phyloP scores from a whole-genome alignment of 148 eudicot species.

The Chenopodium formosanum region DNA sequence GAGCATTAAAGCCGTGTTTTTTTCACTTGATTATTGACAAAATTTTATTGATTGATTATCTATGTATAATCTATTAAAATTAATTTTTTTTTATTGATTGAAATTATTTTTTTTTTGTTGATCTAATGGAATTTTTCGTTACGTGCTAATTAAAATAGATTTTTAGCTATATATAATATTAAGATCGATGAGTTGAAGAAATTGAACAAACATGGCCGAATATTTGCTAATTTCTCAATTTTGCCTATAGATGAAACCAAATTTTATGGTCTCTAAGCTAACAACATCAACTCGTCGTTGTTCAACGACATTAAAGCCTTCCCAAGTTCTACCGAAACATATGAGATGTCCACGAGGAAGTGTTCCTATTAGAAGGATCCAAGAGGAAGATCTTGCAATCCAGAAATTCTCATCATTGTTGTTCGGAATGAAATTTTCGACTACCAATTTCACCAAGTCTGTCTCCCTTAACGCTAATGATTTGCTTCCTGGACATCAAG shows the following conservation, averaged over 20 bases:
- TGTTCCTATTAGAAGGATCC: conserved; percentile 21
- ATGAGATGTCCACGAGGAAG: conserved; percentile 29
- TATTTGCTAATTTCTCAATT: neutral
- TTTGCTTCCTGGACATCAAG: conserved; percentile 14
- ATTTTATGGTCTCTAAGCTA: neutral
- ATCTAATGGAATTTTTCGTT: too few species aligned
- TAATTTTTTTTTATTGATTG: neutral
- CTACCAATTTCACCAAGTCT: neutral
- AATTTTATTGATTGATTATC: too few species aligned
- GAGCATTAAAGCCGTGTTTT: too few species aligned
- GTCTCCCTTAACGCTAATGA: neutral
- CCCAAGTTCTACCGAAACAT: conserved; percentile 9
- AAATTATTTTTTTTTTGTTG: too few species aligned
- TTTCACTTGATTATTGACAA: too few species aligned
- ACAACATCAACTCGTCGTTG: neutral
- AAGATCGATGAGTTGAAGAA: too few species aligned
- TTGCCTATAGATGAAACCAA: conserved; percentile 23
- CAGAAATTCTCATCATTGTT: neutral
- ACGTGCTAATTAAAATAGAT: too few species aligned
- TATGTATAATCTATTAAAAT: neutral
- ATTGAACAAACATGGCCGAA: too few species aligned
- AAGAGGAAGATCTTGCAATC: conserved; percentile 27
- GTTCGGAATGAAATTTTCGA: neutral
- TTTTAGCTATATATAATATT: too few species aligned
- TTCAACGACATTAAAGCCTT: neutral